Base-by-base conservation (phyloP, 495 filamentous ascomycete genomes). In the Collariella sp. region DNA sequence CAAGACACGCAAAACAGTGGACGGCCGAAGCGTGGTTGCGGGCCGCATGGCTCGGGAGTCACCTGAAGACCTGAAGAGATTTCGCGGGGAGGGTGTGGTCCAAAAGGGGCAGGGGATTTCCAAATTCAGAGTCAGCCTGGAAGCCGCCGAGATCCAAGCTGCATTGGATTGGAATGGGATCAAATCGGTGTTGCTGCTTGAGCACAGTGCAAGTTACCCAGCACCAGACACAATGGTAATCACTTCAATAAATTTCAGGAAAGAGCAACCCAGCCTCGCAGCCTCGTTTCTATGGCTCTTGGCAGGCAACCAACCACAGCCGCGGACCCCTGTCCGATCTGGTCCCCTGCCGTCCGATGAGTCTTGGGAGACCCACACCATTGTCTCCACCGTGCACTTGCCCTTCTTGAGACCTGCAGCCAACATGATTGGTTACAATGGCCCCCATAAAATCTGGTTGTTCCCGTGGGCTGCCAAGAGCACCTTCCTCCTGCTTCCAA, bases 401-500 rank as follows among this genome's bases (percentile, higher is more conserved):
- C 58, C 58, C 49, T 61, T 61, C 58, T 56, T 13, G 58, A 57
- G 34, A 49, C 44, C n/a, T n/a, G 15, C 7, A 6, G n/a, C 38
- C 5, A 9, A 12, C 19, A 2, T 50, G 49, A 61, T 61, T 61
- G 58, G 58, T 20, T 48, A 36, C 4, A 16, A 7, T 7, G 10
- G 5, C 22, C 15, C 6, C 39, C n/a, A 4, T 9, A 20, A n/a
- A 41, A 41, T 9, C 16, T 11, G 5, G 16, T 34, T 53, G 42
- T 26, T 7, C 26, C 41, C 5, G 5, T 23, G 23, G 31, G 10
- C 3, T 10, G 16, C 33, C 18, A 12, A 12, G 7, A 16, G 26
- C 18, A 2, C 13, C 35, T 40, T 23, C 34, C 18, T 10, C 34
- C 12, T 29, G 4, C 9, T 11, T 24, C 9, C 22, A 7, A 3